Evolutionary conservation across 192 early-diverging fungal species (phyloP), one percentile per base, ranked within the genome.

Genomic region (Phlyctochytrium planicorne): DNA sequence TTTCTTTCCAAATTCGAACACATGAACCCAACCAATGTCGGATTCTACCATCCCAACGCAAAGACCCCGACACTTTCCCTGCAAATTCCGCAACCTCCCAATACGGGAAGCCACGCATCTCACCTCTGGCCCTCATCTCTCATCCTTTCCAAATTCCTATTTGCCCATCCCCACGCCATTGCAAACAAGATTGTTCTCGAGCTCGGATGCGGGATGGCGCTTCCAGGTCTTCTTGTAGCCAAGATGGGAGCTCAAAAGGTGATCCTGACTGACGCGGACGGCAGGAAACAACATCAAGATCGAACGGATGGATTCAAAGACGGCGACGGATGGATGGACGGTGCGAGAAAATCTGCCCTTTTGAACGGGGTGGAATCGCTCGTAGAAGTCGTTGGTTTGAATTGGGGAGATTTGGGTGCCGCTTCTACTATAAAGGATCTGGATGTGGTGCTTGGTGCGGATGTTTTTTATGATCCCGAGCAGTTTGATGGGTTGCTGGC

Each of bases 41-140:
- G n/a, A n/a, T n/a, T n/a, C n/a, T n/a, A n/a, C n/a, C n/a, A n/a
- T n/a, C n/a, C n/a, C n/a, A n/a, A n/a, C n/a, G n/a, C n/a, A n/a
- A n/a, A n/a, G n/a, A n/a, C n/a, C n/a, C n/a, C n/a, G n/a, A n/a
- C n/a, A n/a, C n/a, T n/a, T n/a, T n/a, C n/a, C n/a, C n/a, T n/a
- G n/a, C n/a, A n/a, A n/a, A n/a, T n/a, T n/a, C n/a, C n/a, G n/a
- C n/a, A n/a, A n/a, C n/a, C n/a, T n/a, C n/a, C n/a, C n/a, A n/a
- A n/a, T n/a, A n/a, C n/a, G 24, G 60, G 23, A 20, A 36, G 57
- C 23, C 68, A 62, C 25, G 59, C 60, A 30, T 63, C 64, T 20
- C 89, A 91, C 68, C 63, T 90, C 47, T 93, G 91, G 91, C 90
- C 90, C 2, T 87, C 86, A 14, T 68, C 91, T 0, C 68, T 89